Evolutionary conservation across 805 yeast genomes (phyloP).

Genomic region (Candida rishiriensis): DNA sequence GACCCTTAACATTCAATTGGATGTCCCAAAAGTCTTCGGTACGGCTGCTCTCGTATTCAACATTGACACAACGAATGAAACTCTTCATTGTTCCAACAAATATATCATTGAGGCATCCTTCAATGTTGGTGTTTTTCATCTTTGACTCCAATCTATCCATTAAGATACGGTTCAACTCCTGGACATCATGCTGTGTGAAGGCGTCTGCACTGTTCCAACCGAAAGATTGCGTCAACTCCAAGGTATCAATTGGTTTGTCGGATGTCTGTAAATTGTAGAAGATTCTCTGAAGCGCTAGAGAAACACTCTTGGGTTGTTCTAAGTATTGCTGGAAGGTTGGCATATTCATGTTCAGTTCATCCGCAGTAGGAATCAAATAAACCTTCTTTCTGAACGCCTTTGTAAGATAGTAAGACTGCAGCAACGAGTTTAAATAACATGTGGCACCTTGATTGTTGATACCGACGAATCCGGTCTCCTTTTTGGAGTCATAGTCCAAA

Average conservation of each 20-base stretch:
- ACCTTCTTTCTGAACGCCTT: conserved; percentile 78
- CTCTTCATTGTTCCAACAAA: conserved; percentile 98
- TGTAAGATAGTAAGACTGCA: conserved; percentile 89
- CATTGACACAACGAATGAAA: conserved; percentile 86
- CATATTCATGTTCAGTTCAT: conserved; percentile 37
- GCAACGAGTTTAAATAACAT: conserved; percentile 86
- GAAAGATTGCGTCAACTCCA: conserved; percentile 83
- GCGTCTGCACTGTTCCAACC: conserved; percentile 98
- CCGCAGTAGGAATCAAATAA: conserved; percentile 80
- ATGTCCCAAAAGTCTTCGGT: conserved; percentile 98
- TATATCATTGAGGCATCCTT: conserved; percentile 67
- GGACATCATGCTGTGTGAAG: conserved; percentile 97
- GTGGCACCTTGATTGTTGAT: conserved; percentile 97
- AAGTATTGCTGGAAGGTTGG: conserved; percentile 22
- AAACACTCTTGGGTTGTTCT: conserved; percentile 50
- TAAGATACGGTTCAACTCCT: conserved; percentile 88
- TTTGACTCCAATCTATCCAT: conserved; percentile 91
- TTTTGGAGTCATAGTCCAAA: conserved; percentile 77
- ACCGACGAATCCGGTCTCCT: conserved; percentile 87
- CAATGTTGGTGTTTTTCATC: conserved; percentile 85
- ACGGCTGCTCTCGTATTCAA: conserved; percentile 87
- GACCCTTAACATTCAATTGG: conserved; percentile 86
- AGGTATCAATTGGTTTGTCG: conserved; percentile 72
- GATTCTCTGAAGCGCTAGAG: conserved; percentile 81
- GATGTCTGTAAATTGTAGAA: conserved; percentile 79